Evolutionary conservation across 805 yeast genomes (phyloP).

Genomic region (Metschnikowia peoriensis): DNA sequence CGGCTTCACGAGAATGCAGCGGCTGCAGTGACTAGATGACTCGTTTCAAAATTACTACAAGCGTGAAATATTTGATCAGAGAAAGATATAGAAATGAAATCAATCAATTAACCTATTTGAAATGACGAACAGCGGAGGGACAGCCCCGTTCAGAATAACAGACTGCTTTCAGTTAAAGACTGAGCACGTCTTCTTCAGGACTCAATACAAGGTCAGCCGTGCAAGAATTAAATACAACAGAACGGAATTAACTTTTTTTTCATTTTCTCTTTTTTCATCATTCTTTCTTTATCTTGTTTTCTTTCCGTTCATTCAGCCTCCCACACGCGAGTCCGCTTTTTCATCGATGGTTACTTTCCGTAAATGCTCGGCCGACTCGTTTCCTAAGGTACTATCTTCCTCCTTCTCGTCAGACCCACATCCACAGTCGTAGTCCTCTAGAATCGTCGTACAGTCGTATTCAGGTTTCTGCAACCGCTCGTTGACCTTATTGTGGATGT

Average conservation of each 20-base stretch:
- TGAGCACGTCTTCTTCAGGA: neutral
- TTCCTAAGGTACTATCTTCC: conserved; percentile 40
- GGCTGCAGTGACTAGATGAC: neutral
- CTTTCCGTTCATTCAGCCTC: conserved; percentile 18
- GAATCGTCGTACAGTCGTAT: conserved; percentile 81
- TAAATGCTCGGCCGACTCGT: conserved; percentile 36
- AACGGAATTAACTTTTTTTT: neutral
- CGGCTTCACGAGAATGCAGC: neutral
- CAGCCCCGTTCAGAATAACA: neutral
- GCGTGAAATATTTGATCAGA: neutral
- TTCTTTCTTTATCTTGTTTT: no score
- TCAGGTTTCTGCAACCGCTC: conserved; percentile 33
- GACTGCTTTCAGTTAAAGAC: neutral
- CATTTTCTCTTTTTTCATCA: no score
- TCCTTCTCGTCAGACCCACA: conserved; percentile 76
- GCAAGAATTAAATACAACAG: neutral
- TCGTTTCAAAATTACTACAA: neutral
- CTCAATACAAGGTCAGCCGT: neutral
- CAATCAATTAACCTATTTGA: neutral
- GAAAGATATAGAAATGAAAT: neutral
- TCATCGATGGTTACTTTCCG: conserved; percentile 46
- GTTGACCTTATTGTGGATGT: conserved; percentile 33
- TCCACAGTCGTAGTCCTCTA: conserved; percentile 95
- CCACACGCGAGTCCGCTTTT: conserved; percentile 46
- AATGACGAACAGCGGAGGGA: neutral